These are phyloP conservation scores for Pseudozyma pruni DNA, from an alignment of 1,284 basidiomycete species.

Conservation along the genomic window DNA sequence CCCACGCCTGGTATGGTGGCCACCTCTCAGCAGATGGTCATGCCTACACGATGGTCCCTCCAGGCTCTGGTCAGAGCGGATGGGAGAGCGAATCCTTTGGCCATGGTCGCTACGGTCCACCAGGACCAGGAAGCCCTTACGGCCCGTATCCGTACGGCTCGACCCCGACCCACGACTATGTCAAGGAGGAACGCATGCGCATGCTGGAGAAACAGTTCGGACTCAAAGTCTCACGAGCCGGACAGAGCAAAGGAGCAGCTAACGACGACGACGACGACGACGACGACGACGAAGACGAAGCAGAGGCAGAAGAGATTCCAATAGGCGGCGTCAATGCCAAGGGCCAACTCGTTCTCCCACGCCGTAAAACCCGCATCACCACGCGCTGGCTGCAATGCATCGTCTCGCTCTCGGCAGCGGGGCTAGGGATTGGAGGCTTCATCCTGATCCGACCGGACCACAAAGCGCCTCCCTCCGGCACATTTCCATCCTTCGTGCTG, in stretches of 20 bases:
- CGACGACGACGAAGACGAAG: constrained; percentile 36
- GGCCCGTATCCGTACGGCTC: constrained; percentile 22
- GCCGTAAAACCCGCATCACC: constrained; percentile 29
- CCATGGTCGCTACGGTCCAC: constrained; percentile 9
- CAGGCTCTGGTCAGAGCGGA: constrained; percentile 47
- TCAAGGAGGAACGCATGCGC: constrained; percentile 58
- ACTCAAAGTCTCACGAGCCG: constrained; percentile 42
- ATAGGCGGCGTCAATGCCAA: constrained; percentile 40
- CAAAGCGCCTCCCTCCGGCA: constrained; percentile 34
- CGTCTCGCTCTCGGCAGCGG: constrained; percentile 38
- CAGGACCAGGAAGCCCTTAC: constrained; percentile 3
- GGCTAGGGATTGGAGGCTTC: constrained; percentile 45
- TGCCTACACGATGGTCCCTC: constrained; percentile 57
- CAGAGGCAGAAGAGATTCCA: constrained; percentile 25
- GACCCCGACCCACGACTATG: constrained; percentile 23
- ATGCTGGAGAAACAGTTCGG: constrained; percentile 63
- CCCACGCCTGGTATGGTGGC: constrained; percentile 57
- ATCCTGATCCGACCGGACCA: constrained; percentile 44
- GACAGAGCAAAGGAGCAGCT: too few species aligned
- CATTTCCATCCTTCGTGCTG: constrained; percentile 42
- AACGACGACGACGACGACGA: constrained; percentile 30
- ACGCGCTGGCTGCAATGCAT: constrained; percentile 45
- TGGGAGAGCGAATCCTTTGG: constrained; percentile 60
- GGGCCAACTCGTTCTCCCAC: constrained; percentile 40
- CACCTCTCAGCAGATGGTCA: constrained; percentile 60